Evolutionary conservation across 2,329 filamentous ascomycete genomes (phyloP).

Genomic region (Aspergillus aculeatinus): DNA sequence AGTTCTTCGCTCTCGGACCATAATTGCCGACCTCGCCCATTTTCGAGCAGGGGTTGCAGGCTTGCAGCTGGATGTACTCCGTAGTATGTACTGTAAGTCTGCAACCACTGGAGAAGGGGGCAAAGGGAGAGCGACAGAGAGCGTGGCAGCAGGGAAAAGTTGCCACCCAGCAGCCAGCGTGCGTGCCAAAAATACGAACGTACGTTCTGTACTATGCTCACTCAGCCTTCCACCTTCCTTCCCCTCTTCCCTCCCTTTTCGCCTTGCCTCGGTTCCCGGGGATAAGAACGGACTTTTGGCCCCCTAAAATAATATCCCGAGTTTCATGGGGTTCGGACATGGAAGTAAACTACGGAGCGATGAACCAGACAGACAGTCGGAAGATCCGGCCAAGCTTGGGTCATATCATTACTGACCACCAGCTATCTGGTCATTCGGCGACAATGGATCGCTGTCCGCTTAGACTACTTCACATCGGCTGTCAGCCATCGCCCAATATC

Average conservation of each 20-base stretch:
- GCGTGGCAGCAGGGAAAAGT: background rate
- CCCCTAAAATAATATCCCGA: background rate
- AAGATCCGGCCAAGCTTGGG: background rate
- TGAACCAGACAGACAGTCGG: background rate
- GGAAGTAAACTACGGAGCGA: background rate
- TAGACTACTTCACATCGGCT: too few relatives aligned
- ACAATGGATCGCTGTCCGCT: too few relatives aligned
- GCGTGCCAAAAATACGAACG: too few relatives aligned
- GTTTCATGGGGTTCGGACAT: background rate
- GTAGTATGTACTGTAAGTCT: too few relatives aligned
- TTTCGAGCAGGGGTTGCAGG: background rate
- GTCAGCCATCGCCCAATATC: background rate
- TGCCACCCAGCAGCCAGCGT: too few relatives aligned
- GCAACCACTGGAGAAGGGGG: too few relatives aligned
- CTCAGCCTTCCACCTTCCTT: background rate
- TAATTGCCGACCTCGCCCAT: background rate
- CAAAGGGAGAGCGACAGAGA: background rate
- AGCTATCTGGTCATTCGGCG: too few relatives aligned
- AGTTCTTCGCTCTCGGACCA: background rate
- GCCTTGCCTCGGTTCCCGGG: background rate
- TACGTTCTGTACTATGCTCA: background rate
- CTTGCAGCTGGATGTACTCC: too few relatives aligned
- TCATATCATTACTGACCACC: too few relatives aligned
- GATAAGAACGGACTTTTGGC: background rate
- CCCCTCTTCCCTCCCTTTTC: background rate